Evolutionary conservation across 1,284 basidiomycete species (phyloP), one percentile per base, ranked within the genome.

Genomic region (Naganishia albida): DNA sequence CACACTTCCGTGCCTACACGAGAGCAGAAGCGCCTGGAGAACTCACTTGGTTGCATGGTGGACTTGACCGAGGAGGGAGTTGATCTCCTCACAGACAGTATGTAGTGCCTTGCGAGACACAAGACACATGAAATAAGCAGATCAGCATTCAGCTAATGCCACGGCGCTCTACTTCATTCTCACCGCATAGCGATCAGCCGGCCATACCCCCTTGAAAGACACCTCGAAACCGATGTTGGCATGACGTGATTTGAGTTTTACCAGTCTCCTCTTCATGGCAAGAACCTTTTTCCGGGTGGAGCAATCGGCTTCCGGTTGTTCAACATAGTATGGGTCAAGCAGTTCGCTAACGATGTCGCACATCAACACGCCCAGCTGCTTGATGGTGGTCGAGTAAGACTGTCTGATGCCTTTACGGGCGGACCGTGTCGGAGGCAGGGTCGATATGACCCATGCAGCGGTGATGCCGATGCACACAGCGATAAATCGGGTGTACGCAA

Each of bases 331-430:
- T 28, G 70, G 72, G 56, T 75, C 74, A 52, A 77, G 77, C 10
- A 73, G 80, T 30, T 76, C 73, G 1, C 77, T 76, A 2, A 82
- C 70, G 42, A 80, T 73, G 16, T 78, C 74, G 65, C 80, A 81
- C 28, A 80, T 72, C 46, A 81, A 73, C 7, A 72, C 72, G 4
- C 81, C 81, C 10, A 77, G 67, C 20, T 75, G 72, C 3, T 72
- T 71, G 65, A 82, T 81, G 1, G 73, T 75, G 2, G 72, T 70
- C 0, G 80, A 77, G 68, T 81, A 80, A 25, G 77, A 75, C 34
- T 74, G 52, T 4, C 81, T 73, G 59, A 81, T 77, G 23, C 78
- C 79, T 40, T 73, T 67, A 55, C 75, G 76, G 10, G 77, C 72
- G 18, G 80, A 75, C 59, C 74, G 81, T 15, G 74, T 72, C 3